phyloP scores from a whole-genome alignment of 106 monocot genomes.

The Apostasia ramifera region DNA sequence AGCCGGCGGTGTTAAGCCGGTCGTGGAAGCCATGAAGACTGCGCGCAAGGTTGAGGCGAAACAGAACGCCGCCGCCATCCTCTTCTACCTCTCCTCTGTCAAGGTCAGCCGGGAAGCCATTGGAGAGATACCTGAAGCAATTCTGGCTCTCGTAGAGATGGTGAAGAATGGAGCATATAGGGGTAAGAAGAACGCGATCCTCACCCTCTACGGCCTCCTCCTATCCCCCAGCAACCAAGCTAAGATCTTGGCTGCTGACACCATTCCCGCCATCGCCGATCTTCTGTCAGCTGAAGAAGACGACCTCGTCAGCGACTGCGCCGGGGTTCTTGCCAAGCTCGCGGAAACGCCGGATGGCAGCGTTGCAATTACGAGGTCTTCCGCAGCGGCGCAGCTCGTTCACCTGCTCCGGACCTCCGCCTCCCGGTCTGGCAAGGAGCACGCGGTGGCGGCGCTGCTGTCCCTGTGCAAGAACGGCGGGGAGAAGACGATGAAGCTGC shows the following conservation, averaged over 20 bases:
- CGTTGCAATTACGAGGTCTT: constrained; percentile 19
- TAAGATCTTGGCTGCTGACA: constrained; percentile 32
- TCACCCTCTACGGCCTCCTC: constrained; percentile 46
- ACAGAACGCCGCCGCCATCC: constrained; percentile 65
- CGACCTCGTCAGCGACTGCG: constrained; percentile 43
- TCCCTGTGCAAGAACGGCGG: constrained; percentile 54
- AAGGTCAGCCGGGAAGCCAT: constrained; percentile 47
- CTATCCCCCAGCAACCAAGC: constrained; percentile 32
- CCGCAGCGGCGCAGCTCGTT: constrained; percentile 19
- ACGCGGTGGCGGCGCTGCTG: constrained; percentile 42
- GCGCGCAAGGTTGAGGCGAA: constrained; percentile 31
- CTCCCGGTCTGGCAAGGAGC: constrained; percentile 36
- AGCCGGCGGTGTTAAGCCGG: constrained; percentile 22
- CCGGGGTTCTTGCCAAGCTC: constrained; percentile 43
- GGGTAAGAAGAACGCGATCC: constrained; percentile 61
- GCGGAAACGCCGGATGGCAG: constrained; percentile 49
- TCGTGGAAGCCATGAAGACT: constrained; percentile 28
- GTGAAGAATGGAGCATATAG: constrained; percentile 35
- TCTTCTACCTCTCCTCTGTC: constrained; percentile 67
- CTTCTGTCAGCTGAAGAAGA: constrained; percentile 43
- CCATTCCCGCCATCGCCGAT: constrained; percentile 18
- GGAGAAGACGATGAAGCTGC: constrained; percentile 13
- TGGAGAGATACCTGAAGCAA: constrained; percentile 45
- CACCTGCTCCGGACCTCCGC: constrained; percentile 36
- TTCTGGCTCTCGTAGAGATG: constrained; percentile 47